phyloP scores from a whole-genome alignment of 371 early-diverging fungal genomes.

The Mucor saturninus region DNA sequence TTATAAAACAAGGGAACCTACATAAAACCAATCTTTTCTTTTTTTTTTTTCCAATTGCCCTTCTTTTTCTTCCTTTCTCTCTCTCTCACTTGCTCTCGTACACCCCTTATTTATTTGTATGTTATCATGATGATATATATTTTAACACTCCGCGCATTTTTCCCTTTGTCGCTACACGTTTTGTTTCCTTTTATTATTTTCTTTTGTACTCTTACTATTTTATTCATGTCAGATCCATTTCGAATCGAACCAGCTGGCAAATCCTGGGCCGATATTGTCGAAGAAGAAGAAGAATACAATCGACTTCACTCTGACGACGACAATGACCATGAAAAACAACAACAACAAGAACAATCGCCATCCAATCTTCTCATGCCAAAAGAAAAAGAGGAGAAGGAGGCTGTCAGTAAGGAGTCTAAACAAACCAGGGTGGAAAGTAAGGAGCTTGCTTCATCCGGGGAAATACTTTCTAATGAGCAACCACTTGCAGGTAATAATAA shows the following conservation, averaged over 20 bases:
- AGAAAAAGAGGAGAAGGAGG: too few relatives aligned
- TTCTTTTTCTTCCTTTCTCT: neutral
- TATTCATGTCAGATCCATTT: conserved; percentile 2
- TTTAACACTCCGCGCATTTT: conserved; percentile 3
- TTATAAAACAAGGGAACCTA: conserved; percentile 2
- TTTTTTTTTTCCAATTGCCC: too few relatives aligned
- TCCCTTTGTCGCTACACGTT: neutral
- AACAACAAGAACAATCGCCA: too few relatives aligned
- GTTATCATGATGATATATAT: neutral
- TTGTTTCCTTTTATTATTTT: neutral
- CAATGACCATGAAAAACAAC: too few relatives aligned
- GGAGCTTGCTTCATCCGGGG: neutral
- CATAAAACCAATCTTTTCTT: too few relatives aligned
- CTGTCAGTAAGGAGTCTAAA: too few relatives aligned
- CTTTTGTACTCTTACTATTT: neutral
- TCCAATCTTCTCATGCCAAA: too few relatives aligned
- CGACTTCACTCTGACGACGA: conserved; percentile 3
- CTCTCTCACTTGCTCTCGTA: neutral
- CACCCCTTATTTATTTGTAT: too few relatives aligned
- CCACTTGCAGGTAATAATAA: too few relatives aligned
- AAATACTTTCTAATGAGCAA: too few relatives aligned
- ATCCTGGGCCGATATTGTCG: conserved; percentile 24
- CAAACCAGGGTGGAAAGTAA: neutral
- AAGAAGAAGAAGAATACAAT: conserved; percentile 15
- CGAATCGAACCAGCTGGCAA: conserved; percentile 1